Evolutionary conservation across 805 yeast species (phyloP).

Genomic region (Allodekkera sacchari): DNA sequence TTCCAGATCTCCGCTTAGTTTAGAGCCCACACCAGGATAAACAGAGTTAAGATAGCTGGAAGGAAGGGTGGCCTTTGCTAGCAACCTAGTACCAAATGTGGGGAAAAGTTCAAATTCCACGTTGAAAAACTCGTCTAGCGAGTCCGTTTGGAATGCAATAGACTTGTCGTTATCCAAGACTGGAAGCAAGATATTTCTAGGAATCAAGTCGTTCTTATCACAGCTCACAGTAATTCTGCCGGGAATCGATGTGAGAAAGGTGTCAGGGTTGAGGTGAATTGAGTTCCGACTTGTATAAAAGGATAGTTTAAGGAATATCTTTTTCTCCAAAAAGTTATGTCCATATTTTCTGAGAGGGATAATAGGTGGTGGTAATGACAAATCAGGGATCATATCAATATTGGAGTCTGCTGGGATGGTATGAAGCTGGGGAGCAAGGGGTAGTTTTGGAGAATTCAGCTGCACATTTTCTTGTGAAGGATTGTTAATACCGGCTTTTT

Average conservation of each 20-base stretch:
- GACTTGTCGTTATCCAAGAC: conserved; percentile 55
- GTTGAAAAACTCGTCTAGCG: conserved; percentile 54
- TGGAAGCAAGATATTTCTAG: conserved; percentile 78
- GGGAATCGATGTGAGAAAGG: conserved; percentile 42
- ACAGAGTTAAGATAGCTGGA: conserved; percentile 38
- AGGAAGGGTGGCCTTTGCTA: conserved; percentile 82
- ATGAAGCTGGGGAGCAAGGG: conserved; percentile 5
- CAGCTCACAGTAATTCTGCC: conserved; percentile 82
- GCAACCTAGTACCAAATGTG: conserved; percentile 84
- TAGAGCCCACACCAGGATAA: conserved; percentile 30
- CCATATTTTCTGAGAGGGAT: conserved; percentile 91
- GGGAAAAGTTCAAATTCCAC: conserved; percentile 90
- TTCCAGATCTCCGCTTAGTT: conserved; percentile 30
- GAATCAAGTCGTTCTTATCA: conserved; percentile 70
- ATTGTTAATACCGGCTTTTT: neutral
- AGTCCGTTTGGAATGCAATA: conserved; percentile 75
- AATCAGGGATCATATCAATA: conserved; percentile 77
- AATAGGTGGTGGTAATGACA: conserved; percentile 92
- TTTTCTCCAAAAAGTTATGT: conserved; percentile 88
- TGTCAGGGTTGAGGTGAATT: conserved; percentile 36
- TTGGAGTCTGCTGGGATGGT: conserved; percentile 12
- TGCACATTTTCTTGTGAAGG: neutral
- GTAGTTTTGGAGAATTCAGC: neutral
- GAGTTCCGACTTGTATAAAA: conserved; percentile 46
- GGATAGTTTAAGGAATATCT: conserved; percentile 71